Percentiles rank a stretch among this genome's conserved stretches.
Evolutionary conservation across 2,329 filamentous ascomycete species (phyloP).

Genomic region (Fonsecaea multimorphosa): DNA sequence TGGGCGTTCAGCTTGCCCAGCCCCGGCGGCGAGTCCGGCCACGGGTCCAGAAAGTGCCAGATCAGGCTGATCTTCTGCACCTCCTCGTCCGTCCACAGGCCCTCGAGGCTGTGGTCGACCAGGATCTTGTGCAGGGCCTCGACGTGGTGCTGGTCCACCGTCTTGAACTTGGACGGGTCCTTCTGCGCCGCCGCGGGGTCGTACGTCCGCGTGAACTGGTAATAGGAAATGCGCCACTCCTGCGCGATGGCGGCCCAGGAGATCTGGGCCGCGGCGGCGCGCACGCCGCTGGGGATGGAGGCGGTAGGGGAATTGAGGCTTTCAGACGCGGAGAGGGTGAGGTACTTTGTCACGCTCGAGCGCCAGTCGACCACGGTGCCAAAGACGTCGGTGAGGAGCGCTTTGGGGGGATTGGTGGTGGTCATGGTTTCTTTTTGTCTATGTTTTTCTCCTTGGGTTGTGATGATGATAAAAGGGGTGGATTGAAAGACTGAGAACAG

Average conservation of each 20-base stretch:
- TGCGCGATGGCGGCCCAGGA: constrained; percentile 72
- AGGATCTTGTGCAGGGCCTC: constrained; percentile 68
- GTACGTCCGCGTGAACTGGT: constrained; percentile 61
- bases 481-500: background rate
- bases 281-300: constrained; percentile 56
- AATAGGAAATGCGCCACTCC: constrained; percentile 72
- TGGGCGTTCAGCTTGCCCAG: constrained; percentile 62
- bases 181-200: constrained; percentile 43
- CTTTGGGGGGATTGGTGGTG: constrained; percentile 53
- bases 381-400: constrained; percentile 76
- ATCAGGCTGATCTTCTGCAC: constrained; percentile 67
- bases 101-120: constrained; percentile 59
- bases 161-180: constrained; percentile 60
- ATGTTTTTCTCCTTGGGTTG: background rate
- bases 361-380: constrained; percentile 84
- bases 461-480: background rate
- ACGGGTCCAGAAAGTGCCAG: constrained; percentile 76
- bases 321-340: constrained; percentile 58
- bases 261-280: constrained; percentile 57
- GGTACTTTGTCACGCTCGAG: constrained; percentile 65
- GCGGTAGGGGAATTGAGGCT: constrained; percentile 55
- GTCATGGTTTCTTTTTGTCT: constrained; percentile 32
- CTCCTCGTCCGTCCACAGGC: constrained; percentile 67
- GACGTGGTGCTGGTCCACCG: constrained; percentile 74
- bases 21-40: constrained; percentile 66